Percentiles rank a stretch among this genome's conserved stretches.
Evolutionary conservation across 495 filamentous ascomycete species (phyloP).

Genomic region (Aspergillus haitiensis): DNA sequence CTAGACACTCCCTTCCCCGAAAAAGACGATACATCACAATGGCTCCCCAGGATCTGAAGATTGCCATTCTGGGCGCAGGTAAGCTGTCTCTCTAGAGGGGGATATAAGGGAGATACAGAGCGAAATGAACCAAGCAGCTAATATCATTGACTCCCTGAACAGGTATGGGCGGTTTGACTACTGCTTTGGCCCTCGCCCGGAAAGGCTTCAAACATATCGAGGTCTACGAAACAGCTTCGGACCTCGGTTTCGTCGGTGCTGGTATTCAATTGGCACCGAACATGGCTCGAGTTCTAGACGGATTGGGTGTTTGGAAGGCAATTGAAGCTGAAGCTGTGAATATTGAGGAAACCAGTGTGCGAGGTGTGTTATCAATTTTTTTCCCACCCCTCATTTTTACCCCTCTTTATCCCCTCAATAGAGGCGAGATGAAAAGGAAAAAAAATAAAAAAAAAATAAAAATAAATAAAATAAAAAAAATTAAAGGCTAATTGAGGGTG

Average conservation of each 20-base stretch:
- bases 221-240: constrained; percentile 70
- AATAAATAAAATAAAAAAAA: no score
- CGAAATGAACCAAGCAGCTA: not conserved
- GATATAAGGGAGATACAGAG: not conserved
- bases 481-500: no score
- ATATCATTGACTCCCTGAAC: constrained; percentile 1
- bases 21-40: constrained; percentile 27
- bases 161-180: constrained; percentile 79
- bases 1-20: no score
- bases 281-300: constrained; percentile 71
- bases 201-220: constrained; percentile 70
- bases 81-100: constrained; percentile 1
- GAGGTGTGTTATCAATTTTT: constrained; percentile 36
- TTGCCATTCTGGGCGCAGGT: constrained; percentile 48
- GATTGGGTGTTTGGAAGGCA: constrained; percentile 64
- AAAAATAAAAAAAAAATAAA: not conserved
- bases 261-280: constrained; percentile 83
- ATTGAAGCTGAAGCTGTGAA: constrained; percentile 65
- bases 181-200: constrained; percentile 69
- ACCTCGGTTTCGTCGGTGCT: constrained; percentile 78
- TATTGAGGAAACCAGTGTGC: constrained; percentile 53
- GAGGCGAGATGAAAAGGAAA: not conserved
- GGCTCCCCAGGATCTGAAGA: constrained; percentile 41
- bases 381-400: not conserved
- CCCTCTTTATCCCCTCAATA: not conserved